Base-by-base conservation (phyloP, 2,329 filamentous ascomycete genomes). In the Graphiopsis chlorocephala region DNA sequence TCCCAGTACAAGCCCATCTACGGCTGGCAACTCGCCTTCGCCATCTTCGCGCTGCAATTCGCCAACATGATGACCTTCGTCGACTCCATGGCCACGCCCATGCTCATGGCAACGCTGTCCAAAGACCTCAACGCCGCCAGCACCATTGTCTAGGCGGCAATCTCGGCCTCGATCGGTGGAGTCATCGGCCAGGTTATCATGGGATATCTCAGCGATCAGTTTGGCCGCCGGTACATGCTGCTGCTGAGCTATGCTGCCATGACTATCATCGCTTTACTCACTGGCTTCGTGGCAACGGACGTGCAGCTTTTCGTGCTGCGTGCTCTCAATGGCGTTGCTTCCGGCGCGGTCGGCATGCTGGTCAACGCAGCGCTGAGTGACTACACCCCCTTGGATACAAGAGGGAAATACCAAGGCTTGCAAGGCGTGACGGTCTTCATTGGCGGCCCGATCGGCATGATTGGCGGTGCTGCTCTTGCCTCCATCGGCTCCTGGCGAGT, bases 331-430 rank as follows among this genome's bases (percentile, higher is more conserved):
- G 70, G 70, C 6, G 60, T 69, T 10, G 67, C 67, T 2, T 66
- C 64, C 1, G 70, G 70, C 10, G 67, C 65, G 26, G 67, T 72
- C 53, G 67, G 66, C 0, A 71, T 68, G 23, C 63, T 72, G 23
- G 67, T 71, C 61, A 71, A 71, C 62, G 69, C 71, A 23, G 64
- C 69, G 0, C 68, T 69, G 47, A 71, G 66, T 53, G 70, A 72
- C 53, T 67, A 69, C 33, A 56, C 67, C 12, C 65, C 68, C 1
- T 47, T 58, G 35, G 55, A 64, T 45, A 63, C 66, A 15, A n/a
- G 70, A 28, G 52, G 63, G 20, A 61, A 64, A 33, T 69, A 65
- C 31, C 70, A 72, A 64, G 69, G 68, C 20, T 53, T 70, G 4
- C 60, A 62, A 31, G 60, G 60, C 10, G 48, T 62, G 1, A 53